Evolutionary conservation across 2,329 filamentous ascomycete species (phyloP).

Genomic region (Ophioceras dolichostomum): DNA sequence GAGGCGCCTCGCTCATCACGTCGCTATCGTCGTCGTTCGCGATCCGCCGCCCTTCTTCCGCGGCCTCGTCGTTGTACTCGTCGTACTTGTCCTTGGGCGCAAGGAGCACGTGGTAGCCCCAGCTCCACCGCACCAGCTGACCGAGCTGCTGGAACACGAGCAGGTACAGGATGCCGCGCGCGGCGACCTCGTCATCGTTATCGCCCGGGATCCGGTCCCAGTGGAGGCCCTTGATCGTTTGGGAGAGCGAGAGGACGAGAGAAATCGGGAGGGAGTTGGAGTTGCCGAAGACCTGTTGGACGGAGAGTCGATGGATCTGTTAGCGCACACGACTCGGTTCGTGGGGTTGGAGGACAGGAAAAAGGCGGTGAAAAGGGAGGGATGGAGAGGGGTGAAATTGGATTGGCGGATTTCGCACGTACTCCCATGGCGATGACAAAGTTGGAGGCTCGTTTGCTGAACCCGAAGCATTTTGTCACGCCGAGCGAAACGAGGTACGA

Average conservation of each 20-base stretch:
- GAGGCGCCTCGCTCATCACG: conserved; percentile 23
- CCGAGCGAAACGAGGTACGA: conserved; percentile 67
- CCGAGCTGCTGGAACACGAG: conserved; percentile 97
- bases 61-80: conserved; percentile 43
- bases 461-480: conserved; percentile 64
- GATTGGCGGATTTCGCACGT: too few relatives aligned
- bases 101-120: conserved; percentile 93
- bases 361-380: too few relatives aligned
- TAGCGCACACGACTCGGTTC: too few relatives aligned
- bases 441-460: conserved; percentile 77
- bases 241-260: conserved; percentile 82
- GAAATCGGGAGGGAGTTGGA: conserved; percentile 97
- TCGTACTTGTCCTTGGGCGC: conserved; percentile 67
- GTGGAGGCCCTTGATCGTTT: conserved; percentile 83
- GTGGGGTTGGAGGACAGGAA: too few relatives aligned
- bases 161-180: conserved; percentile 87
- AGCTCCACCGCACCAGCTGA: conserved; percentile 91
- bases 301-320: too few relatives aligned
- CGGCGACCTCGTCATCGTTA: conserved; percentile 89
- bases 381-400: too few relatives aligned
- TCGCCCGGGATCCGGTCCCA: conserved; percentile 88
- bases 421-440: conserved; percentile 92
- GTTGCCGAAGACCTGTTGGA: conserved; percentile 74
- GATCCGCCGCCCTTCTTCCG: conserved; percentile 47
- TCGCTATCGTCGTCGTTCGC: conserved; percentile 34